Conservation (phyloP, 805 yeast species). For the Cyberlindnera maritima region DNA sequence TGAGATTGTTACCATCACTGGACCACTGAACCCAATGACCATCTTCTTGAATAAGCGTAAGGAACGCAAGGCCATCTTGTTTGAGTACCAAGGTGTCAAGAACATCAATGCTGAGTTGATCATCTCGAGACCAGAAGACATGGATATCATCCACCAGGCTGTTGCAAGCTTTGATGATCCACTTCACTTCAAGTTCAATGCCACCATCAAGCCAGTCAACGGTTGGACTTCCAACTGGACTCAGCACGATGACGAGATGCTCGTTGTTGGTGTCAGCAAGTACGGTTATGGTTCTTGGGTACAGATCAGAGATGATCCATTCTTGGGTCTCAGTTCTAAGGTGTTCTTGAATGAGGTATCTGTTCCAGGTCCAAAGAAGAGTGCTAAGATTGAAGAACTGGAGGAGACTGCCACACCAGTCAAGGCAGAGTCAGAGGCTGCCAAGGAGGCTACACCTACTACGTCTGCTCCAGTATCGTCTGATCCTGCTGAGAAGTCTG, state of each 20-base stretch:
- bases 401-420: slow-evolving; percentile 1
- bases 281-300: slow-evolving; percentile 97
- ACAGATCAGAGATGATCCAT: slow-evolving; percentile 93
- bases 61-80: slow-evolving; percentile 86
- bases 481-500: slow-evolving; percentile 1
- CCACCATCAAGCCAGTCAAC: slow-evolving; percentile 72
- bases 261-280: slow-evolving; percentile 81
- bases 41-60: slow-evolving; percentile 63
- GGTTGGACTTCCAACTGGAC: slow-evolving; percentile 94
- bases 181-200: slow-evolving; percentile 54
- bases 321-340: slow-evolving; percentile 81
- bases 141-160: slow-evolving; percentile 59
- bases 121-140: slow-evolving; percentile 78
- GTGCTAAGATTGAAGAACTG: slow-evolving; percentile 10
- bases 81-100: slow-evolving; percentile 85
- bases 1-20: slow-evolving; percentile 23
- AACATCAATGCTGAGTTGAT: slow-evolving; percentile 89
- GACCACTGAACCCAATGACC: slow-evolving; percentile 45
- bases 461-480: not conserved
- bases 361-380: slow-evolving; percentile 33
- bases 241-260: slow-evolving; percentile 77
- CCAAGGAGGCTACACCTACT: not conserved
- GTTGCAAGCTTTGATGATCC: slow-evolving; percentile 60
- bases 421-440: not conserved
- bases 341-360: slow-evolving; percentile 60